Conservation (phyloP, 164 flowering plant species). For the Brasenia schreberi region DNA sequence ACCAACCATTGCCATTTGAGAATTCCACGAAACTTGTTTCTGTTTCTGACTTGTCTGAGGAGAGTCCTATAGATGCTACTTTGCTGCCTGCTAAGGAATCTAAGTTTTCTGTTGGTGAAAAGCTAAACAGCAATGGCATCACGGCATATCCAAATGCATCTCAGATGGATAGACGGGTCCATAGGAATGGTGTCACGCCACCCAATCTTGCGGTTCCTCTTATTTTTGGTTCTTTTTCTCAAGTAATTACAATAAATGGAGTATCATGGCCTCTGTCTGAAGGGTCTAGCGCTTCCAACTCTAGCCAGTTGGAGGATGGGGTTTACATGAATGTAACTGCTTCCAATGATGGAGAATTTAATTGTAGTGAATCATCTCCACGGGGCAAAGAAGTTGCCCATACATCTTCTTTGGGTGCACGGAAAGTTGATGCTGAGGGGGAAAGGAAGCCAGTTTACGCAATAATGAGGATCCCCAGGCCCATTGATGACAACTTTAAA, state of each 20-base stretch:
- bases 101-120: too few relatives aligned
- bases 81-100: too few relatives aligned
- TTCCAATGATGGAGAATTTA: neutral
- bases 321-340: neutral
- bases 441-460: constrained; percentile 32
- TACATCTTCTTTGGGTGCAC: constrained; percentile 16
- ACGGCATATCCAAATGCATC: too few relatives aligned
- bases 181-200: neutral
- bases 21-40: too few relatives aligned
- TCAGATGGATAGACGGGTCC: neutral
- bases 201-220: neutral
- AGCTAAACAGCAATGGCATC: too few relatives aligned
- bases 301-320: neutral
- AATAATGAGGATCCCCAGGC: constrained; percentile 50
- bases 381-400: constrained; percentile 9
- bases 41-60: too few relatives aligned
- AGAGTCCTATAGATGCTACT: too few relatives aligned
- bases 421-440: constrained; percentile 19
- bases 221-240: neutral
- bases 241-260: constrained; percentile 4
- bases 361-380: neutral
- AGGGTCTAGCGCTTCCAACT: neutral
- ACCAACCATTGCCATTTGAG: too few relatives aligned
- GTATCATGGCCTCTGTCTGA: constrained; percentile 1
- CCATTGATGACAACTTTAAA: constrained; percentile 40